Evolutionary conservation across 306 rosid genomes (phyloP).

Genomic region (Erythrophleum fordii): DNA sequence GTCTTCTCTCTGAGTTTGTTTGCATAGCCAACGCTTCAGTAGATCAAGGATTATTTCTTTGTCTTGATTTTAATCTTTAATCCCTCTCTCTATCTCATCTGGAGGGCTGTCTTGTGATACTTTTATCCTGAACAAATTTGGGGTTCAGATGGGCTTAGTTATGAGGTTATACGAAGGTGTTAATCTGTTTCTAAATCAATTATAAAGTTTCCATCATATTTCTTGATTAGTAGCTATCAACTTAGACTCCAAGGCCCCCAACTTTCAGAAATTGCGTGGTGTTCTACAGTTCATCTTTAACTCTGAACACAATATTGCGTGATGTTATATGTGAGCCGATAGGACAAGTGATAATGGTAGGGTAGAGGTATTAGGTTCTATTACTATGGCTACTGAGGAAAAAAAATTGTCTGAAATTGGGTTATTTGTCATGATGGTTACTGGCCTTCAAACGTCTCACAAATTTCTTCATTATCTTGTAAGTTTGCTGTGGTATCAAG

Average conservation of each 20-base stretch:
- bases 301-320: background rate
- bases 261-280: background rate
- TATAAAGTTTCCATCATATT: background rate
- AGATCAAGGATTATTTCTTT: background rate
- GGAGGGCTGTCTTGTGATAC: background rate
- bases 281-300: conserved; percentile 12
- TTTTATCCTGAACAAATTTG: conserved; percentile 1
- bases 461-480: background rate
- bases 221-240: background rate
- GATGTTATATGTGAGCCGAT: background rate
- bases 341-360: background rate
- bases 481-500: background rate
- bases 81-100: background rate
- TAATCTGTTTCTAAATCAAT: background rate
- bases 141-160: conserved; percentile 1
- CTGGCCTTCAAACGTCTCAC: background rate
- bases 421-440: background rate
- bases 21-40: background rate
- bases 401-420: background rate
- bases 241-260: background rate
- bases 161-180: background rate
- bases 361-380: background rate
- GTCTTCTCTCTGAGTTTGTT: conserved; percentile 32
- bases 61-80: background rate
- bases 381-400: background rate